These are phyloP conservation scores for Termitomyces sp. DNA, from an alignment of 768 basidiomycete species.

Conservation along the genomic window DNA sequence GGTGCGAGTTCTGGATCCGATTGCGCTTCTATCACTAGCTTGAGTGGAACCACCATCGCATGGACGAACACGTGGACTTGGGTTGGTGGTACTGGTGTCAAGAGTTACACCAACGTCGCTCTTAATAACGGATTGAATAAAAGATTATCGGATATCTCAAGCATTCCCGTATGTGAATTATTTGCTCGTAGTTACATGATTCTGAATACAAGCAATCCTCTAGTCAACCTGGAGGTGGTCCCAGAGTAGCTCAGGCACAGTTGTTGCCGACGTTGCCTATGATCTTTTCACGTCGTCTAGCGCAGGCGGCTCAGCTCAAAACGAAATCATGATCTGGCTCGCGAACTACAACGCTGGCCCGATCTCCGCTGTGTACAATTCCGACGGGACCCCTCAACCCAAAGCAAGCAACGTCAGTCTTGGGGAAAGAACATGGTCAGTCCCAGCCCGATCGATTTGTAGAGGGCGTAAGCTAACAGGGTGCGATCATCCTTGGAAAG, in stretches of 20 bases:
- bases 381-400: slow-evolving; percentile 43
- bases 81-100: slow-evolving; percentile 49
- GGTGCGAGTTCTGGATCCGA: slow-evolving; percentile 46
- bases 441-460: neutral
- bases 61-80: slow-evolving; percentile 57
- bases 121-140: slow-evolving; percentile 48
- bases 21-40: slow-evolving; percentile 43
- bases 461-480: neutral
- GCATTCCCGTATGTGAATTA: slow-evolving; percentile 46
- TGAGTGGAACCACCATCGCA: slow-evolving; percentile 36
- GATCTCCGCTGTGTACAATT: slow-evolving; percentile 46
- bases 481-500: slow-evolving; percentile 19
- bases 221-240: slow-evolving; percentile 59
- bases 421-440: slow-evolving; percentile 49
- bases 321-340: slow-evolving; percentile 67
- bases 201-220: neutral
- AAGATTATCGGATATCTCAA: slow-evolving; percentile 48
- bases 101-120: slow-evolving; percentile 60
- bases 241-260: slow-evolving; percentile 33
- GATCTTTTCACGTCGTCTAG: slow-evolving; percentile 60
- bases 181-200: neutral
- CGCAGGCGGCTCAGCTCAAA: slow-evolving; percentile 43
- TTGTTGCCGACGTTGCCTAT: slow-evolving; percentile 56
- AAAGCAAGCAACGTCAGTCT: slow-evolving; percentile 41
- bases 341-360: slow-evolving; percentile 56